Evolutionary conservation across 1,284 basidiomycete species (phyloP).

Genomic region (Afroboletus lepidellus): DNA sequence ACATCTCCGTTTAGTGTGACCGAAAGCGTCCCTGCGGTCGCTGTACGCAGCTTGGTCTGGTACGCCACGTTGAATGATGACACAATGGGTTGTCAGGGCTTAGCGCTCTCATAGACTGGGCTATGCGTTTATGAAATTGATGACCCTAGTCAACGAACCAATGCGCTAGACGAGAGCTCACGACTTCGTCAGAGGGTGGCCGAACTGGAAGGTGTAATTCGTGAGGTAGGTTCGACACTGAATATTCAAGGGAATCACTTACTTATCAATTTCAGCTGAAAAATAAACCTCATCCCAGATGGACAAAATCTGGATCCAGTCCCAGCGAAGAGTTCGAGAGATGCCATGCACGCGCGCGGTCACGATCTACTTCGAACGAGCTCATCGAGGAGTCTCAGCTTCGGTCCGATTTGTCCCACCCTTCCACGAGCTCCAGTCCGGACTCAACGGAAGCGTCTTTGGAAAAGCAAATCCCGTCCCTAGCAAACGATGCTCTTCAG

Average conservation of each 20-base stretch:
- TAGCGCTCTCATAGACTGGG: slow-evolving; percentile 53
- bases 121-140: slow-evolving; percentile 84
- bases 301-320: slow-evolving; percentile 42
- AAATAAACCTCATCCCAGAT: slow-evolving; percentile 71
- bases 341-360: slow-evolving; percentile 24
- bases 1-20: slow-evolving; percentile 51
- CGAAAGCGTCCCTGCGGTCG: slow-evolving; percentile 69
- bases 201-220: slow-evolving; percentile 80
- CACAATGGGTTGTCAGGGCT: neutral
- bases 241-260: neutral
- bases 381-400: slow-evolving; percentile 3
- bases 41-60: slow-evolving; percentile 71
- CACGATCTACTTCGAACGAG: slow-evolving; percentile 16
- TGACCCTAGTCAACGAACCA: slow-evolving; percentile 59
- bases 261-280: slow-evolving; percentile 44
- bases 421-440: slow-evolving; percentile 1
- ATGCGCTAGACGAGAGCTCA: slow-evolving; percentile 59
- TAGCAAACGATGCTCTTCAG: slow-evolving; percentile 10
- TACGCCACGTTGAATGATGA: slow-evolving; percentile 34
- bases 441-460: slow-evolving; percentile 5
- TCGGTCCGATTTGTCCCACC: slow-evolving; percentile 1
- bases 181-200: slow-evolving; percentile 73
- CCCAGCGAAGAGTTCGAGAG: slow-evolving; percentile 28
- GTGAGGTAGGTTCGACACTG: slow-evolving; percentile 50
- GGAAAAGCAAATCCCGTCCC: slow-evolving; percentile 1